Base-by-base conservation (phyloP, 139 green algal genomes). In the Volvox reticuliferus region DNA sequence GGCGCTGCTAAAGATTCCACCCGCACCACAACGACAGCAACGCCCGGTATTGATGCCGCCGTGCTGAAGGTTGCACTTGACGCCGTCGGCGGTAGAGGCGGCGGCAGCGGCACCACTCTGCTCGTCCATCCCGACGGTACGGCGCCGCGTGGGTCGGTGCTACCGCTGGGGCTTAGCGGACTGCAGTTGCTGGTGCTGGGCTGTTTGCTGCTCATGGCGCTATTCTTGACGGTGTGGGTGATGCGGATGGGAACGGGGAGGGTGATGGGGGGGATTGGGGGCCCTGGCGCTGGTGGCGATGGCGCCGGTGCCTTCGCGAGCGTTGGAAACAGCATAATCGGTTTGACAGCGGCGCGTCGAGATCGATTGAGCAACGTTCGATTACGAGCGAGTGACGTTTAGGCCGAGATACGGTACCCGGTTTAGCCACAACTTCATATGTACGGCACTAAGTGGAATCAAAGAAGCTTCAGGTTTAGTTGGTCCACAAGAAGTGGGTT, bases 191-290 rank as follows among this genome's bases (percentile, higher is more conserved):
- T 84, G 36, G 78, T 67, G 17, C 78, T 84, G 36, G 78, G 78
- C 37, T 84, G 36, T 37, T 14, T 84, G 78, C 36, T 84, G 36
- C 22, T 84, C 12, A 19, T 84, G 78, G 37, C 20, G 36, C 37
- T 84, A 13, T 84, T 84, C 36, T 65, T 67, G 78, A 26, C 36
- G 78, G 21, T 84, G 78, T 84, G 78, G 78, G 78, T 84, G 78
- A 65, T 84, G 78, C 36, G 78, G 36, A 32, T 84, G 37, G 36
- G 78, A 20, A 20, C 36, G 78, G 78, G 36, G 17, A 22, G 78
- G 36, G 36, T 3, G 20, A 35, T 12, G 19, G 78, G 17, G 36
- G 78, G 36, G 0, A 16, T 2, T 22, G 78, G 78, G 16, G 78
- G 16, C 21, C 14, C 65, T 28, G 65, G 65, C 65, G 24, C 21